Percentiles rank a stretch among this genome's conserved stretches.
These are phyloP conservation scores for Aspergillus sp. DNA, from an alignment of 2,329 filamentous ascomycete species.

Conservation along the genomic window DNA sequence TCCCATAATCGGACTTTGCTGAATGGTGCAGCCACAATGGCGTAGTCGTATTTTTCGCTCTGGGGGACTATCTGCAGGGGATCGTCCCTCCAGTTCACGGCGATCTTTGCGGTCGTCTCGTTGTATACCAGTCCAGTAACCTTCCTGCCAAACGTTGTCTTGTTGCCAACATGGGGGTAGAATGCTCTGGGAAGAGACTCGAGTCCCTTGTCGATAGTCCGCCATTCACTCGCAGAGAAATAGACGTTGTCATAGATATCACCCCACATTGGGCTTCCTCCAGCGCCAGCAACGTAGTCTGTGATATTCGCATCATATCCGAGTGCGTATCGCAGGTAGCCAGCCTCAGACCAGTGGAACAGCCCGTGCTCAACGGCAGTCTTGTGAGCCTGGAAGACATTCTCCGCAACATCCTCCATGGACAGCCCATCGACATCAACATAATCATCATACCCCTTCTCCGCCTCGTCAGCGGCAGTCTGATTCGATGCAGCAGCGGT, in stretches of 20 bases:
- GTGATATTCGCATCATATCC: constrained; percentile 55
- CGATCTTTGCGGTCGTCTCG: constrained; percentile 52
- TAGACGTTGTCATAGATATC: constrained; percentile 59
- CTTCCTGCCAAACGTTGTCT: constrained; percentile 56
- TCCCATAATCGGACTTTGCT: constrained; percentile 63
- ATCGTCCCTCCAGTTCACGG: constrained; percentile 55
- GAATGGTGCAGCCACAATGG: constrained; percentile 65
- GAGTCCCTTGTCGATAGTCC: constrained; percentile 64
- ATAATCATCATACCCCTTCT: constrained; percentile 40
- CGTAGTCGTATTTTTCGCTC: constrained; percentile 62
- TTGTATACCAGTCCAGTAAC: constrained; percentile 59
- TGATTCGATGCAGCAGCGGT: constrained; percentile 33
- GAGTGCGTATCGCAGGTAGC: constrained; percentile 61
- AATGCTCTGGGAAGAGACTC: constrained; percentile 63
- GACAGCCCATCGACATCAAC: constrained; percentile 25
- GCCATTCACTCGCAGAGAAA: constrained; percentile 60
- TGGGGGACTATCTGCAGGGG: constrained; percentile 42
- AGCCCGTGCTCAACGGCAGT: constrained; percentile 54
- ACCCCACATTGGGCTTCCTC: constrained; percentile 49
- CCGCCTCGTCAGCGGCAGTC: constrained; percentile 38
- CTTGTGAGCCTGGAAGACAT: constrained; percentile 54
- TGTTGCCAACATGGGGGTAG: constrained; percentile 58
- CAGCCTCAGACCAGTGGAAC: constrained; percentile 66
- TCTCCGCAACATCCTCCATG: constrained; percentile 30
- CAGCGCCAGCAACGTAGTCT: constrained; percentile 51